Percentiles rank a stretch among this genome's conserved stretches.
These are phyloP conservation scores for Pseudogymnoascus sp. DNA, from an alignment of 2,329 filamentous ascomycete species.

Conservation along the genomic window DNA sequence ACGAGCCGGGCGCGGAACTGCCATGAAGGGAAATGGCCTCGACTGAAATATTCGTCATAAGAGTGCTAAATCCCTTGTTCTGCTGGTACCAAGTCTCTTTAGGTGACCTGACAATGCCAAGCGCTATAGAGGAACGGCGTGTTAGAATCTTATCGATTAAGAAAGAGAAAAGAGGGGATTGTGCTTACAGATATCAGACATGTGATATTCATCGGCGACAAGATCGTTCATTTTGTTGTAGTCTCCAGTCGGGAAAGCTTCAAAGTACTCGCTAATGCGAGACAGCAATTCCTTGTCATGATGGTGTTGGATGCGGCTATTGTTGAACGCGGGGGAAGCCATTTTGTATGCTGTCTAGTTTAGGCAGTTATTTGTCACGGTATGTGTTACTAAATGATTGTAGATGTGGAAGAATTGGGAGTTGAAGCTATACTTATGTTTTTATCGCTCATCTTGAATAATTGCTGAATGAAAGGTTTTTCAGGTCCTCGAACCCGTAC, in stretches of 20 bases:
- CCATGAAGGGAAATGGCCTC: conserved; percentile 7
- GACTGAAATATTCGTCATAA: neutral
- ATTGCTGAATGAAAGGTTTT: neutral
- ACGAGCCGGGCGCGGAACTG: conserved; percentile 9
- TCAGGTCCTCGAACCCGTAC: neutral
- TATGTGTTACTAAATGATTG: neutral
- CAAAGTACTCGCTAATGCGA: neutral
- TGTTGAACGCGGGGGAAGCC: neutral
- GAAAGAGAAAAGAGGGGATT: neutral
- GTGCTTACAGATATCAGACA: neutral
- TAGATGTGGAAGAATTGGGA: neutral
- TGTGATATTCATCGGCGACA: neutral
- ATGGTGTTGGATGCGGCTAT: neutral
- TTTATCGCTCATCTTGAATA: neutral
- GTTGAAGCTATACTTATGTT: neutral
- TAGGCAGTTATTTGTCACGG: neutral
- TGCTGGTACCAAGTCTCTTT: neutral
- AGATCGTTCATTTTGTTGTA: neutral
- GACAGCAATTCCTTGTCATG: neutral
- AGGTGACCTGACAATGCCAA: neutral
- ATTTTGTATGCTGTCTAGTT: neutral
- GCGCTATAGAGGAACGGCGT: neutral
- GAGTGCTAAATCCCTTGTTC: neutral
- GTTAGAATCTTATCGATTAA: neutral
- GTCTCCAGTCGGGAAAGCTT: neutral